Evolutionary conservation across 1,284 basidiomycete genomes (phyloP).

Genomic region (Ustilago curta): DNA sequence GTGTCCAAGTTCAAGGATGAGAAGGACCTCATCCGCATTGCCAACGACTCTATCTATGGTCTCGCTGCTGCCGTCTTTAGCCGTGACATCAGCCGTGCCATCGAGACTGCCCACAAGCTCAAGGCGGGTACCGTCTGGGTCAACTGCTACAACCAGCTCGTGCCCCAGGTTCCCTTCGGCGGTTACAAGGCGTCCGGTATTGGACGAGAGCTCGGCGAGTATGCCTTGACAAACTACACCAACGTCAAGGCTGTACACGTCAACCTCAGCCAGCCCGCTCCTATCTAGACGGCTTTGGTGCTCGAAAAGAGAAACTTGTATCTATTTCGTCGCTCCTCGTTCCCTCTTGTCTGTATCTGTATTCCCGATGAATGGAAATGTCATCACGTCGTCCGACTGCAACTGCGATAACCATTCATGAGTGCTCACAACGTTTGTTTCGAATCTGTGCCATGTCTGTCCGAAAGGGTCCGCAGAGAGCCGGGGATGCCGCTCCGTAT

Average conservation of each 20-base stretch:
- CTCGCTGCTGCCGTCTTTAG: conserved; percentile 89
- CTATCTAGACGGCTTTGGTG: conserved; percentile 34
- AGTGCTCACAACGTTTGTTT: too few species aligned
- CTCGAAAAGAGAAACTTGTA: not conserved
- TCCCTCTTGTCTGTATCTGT: conserved; percentile 12
- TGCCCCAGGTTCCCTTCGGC: conserved; percentile 53
- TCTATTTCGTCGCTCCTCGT: not conserved
- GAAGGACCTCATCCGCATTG: conserved; percentile 78
- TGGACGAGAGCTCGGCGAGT: conserved; percentile 66
- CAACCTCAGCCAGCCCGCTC: conserved; percentile 73
- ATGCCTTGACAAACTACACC: conserved; percentile 77
- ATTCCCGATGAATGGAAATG: conserved; percentile 31
- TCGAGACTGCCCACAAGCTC: conserved; percentile 80
- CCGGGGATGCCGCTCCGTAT: not conserved
- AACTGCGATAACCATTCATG: too few species aligned
- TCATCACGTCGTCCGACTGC: conserved; percentile 9
- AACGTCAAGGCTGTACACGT: conserved; percentile 84
- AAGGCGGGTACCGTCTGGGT: conserved; percentile 86
- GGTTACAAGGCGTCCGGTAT: conserved; percentile 63
- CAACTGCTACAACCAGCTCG: conserved; percentile 72
- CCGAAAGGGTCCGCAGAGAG: too few species aligned
- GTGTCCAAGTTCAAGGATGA: conserved; percentile 71
- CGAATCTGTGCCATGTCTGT: too few species aligned
- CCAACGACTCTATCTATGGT: conserved; percentile 85
- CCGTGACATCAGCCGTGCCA: conserved; percentile 79